Evolutionary conservation across 1,139 yeast genomes (phyloP).

Genomic region (Hemisphaericaspora xylofermentans): DNA sequence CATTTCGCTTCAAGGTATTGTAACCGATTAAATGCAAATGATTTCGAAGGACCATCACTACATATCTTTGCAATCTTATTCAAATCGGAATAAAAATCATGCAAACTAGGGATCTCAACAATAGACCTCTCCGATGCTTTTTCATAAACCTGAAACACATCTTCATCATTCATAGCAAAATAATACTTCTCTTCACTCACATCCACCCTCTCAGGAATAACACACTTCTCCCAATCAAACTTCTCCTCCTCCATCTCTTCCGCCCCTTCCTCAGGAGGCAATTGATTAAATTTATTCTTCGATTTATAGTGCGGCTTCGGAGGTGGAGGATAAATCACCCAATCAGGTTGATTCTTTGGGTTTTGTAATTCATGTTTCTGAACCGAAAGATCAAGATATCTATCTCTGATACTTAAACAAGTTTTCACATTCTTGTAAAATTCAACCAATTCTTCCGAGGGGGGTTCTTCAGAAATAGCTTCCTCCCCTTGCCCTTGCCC

Average conservation of each 20-base stretch:
- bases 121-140: conserved; percentile 35
- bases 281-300: conserved; percentile 56
- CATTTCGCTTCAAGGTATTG: conserved; percentile 96
- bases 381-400: conserved; percentile 67
- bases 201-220: conserved; percentile 60
- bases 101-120: conserved; percentile 69
- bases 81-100: conserved; percentile 81
- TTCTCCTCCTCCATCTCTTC: conserved; percentile 41
- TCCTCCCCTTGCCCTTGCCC: too few relatives aligned
- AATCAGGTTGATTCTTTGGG: conserved; percentile 71
- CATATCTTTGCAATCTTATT: conserved; percentile 69
- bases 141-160: conserved; percentile 65
- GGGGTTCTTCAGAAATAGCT: conserved; percentile 43
- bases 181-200: conserved; percentile 45
- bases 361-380: conserved; percentile 70
- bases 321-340: conserved; percentile 91
- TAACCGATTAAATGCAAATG: conserved; percentile 90
- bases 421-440: conserved; percentile 69
- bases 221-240: conserved; percentile 60
- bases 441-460: conserved; percentile 67
- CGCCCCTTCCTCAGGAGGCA: conserved; percentile 28
- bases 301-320: conserved; percentile 91
- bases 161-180: conserved; percentile 56
- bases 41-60: conserved; percentile 95
- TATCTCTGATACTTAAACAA: conserved; percentile 74